phyloP scores from a whole-genome alignment of 202 grass and related monocot genomes.

The Musa balbisiana region DNA sequence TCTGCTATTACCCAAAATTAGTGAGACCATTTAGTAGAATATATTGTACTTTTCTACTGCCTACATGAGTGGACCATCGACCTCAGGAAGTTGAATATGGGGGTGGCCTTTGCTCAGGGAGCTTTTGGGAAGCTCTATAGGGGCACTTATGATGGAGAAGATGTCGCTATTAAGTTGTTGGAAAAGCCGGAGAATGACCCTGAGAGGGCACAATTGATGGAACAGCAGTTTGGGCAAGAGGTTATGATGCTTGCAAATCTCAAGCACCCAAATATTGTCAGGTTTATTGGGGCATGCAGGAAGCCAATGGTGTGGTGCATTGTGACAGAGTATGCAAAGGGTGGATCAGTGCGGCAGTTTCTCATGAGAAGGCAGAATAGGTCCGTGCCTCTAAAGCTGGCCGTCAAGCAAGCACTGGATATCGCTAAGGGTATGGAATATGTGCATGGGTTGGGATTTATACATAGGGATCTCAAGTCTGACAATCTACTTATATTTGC shows the following conservation, averaged over 20 bases:
- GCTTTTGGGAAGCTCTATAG: conserved; percentile 87
- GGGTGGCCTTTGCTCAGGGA: conserved; percentile 78
- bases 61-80: conserved; percentile 78
- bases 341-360: conserved; percentile 82
- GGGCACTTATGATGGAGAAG: conserved; percentile 72
- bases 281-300: conserved; percentile 80
- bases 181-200: conserved; percentile 76
- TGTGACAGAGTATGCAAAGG: conserved; percentile 87
- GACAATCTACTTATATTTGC: conserved; percentile 86
- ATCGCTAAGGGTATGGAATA: conserved; percentile 87
- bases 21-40: neutral
- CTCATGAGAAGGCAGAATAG: conserved; percentile 62
- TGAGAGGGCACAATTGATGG: conserved; percentile 51
- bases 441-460: conserved; percentile 75
- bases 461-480: conserved; percentile 87
- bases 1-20: neutral
- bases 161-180: conserved; percentile 94
- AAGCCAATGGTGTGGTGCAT: conserved; percentile 97
- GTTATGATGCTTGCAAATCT: conserved; percentile 88
- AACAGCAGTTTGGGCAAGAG: conserved; percentile 89
- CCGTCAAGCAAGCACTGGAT: conserved; percentile 74
- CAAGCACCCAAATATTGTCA: conserved; percentile 84
- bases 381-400: conserved; percentile 72
- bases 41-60: too few species aligned
- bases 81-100: conserved; percentile 71